phyloP scores from a whole-genome alignment of 306 rosid genomes.

The Cicer bijugum region DNA sequence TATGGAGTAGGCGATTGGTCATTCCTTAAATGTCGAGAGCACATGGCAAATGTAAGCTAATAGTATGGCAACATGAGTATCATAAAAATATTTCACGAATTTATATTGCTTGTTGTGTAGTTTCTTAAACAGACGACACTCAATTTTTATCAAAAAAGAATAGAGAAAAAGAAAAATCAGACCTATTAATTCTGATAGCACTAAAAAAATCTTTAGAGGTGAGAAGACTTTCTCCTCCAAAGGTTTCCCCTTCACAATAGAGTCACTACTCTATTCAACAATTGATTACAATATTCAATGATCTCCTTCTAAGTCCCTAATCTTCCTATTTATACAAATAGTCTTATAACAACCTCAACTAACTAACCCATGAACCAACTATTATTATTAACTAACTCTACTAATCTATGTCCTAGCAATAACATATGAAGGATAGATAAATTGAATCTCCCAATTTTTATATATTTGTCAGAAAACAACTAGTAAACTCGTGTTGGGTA shows the following conservation, averaged over 20 bases:
- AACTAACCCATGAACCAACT: too few species aligned
- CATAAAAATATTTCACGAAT: slow-evolving; percentile 14
- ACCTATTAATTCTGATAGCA: neutral
- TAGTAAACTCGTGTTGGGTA: neutral
- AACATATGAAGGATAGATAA: neutral
- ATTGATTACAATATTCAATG: too few species aligned
- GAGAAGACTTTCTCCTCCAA: neutral
- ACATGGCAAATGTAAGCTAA: slow-evolving; percentile 73
- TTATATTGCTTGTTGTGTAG: slow-evolving; percentile 39
- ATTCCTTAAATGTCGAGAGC: slow-evolving; percentile 75
- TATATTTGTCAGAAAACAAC: neutral
- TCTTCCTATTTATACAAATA: too few species aligned
- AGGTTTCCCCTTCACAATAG: too few species aligned
- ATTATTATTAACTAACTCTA: too few species aligned
- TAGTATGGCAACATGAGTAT: neutral
- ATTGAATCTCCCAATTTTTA: neutral
- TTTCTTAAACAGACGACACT: slow-evolving; percentile 9
- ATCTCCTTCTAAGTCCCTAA: too few species aligned
- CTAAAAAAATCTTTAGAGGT: neutral
- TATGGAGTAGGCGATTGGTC: slow-evolving; percentile 86
- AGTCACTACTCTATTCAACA: too few species aligned
- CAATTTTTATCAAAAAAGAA: slow-evolving; percentile 2
- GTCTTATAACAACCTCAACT: too few species aligned
- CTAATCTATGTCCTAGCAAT: too few species aligned
- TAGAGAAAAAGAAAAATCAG: neutral